Evolutionary conservation across 176 grass and related monocot genomes (phyloP).

Genomic region (Hyparrhenia diplandra): DNA sequence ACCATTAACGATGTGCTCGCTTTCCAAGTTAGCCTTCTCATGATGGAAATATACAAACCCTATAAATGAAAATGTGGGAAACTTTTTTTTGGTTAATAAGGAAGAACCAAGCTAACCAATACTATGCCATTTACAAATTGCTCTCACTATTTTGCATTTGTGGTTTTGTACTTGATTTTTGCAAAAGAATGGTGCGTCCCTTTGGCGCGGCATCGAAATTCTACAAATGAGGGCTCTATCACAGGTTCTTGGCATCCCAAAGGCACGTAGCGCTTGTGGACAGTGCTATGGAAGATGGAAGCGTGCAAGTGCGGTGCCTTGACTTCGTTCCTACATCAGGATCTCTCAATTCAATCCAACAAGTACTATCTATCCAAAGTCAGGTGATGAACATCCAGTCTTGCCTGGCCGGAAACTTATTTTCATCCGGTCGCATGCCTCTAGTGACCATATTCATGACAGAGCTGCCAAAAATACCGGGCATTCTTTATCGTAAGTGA

Average conservation of each 20-base stretch:
- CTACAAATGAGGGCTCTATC: conserved; percentile 7
- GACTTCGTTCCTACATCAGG: no score
- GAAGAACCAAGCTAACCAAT: not conserved
- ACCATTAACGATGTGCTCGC: not conserved
- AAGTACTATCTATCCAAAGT: not conserved
- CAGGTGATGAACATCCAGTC: no score
- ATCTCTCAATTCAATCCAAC: not conserved
- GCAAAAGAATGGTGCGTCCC: conserved; percentile 1
- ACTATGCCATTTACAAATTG: not conserved
- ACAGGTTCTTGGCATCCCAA: conserved; percentile 27
- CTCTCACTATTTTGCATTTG: not conserved
- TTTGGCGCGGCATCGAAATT: not conserved
- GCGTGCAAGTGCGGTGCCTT: no score
- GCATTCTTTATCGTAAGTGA: not conserved
- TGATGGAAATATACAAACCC: not conserved
- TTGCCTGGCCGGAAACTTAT: no score
- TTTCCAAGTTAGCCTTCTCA: not conserved
- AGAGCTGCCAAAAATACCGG: no score
- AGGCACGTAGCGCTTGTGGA: no score
- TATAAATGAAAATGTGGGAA: not conserved
- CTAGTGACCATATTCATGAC: no score
- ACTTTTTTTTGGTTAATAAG: not conserved
- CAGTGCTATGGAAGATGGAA: no score
- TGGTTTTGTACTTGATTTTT: conserved; percentile 27
- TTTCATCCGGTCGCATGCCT: not conserved